Conservation (phyloP, 805 yeast genomes). For the Kodamaea jinghongensis region DNA sequence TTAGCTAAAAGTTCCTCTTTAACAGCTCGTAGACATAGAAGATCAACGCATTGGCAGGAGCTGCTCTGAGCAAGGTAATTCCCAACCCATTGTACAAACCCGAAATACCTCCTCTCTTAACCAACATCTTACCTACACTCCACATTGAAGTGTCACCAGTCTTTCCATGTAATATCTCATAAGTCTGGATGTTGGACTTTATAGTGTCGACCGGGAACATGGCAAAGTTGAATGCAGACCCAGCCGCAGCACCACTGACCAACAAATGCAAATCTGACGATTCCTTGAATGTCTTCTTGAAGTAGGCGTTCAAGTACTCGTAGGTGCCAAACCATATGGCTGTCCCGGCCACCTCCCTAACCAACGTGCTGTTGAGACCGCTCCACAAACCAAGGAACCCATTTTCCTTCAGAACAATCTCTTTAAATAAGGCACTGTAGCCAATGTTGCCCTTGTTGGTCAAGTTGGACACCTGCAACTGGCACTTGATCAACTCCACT, state of each 20-base stretch:
- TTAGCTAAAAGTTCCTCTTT: constrained; percentile 29
- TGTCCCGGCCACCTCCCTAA: constrained; percentile 86
- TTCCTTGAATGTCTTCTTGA: constrained; percentile 26
- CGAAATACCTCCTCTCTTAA: constrained; percentile 53
- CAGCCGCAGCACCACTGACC: constrained; percentile 83
- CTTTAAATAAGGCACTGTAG: constrained; percentile 28
- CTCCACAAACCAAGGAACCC: constrained; percentile 82
- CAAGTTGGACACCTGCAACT: constrained; percentile 64
- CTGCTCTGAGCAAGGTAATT: constrained; percentile 74
- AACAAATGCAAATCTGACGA: constrained; percentile 50
- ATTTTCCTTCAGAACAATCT: constrained; percentile 38
- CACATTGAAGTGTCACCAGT: background rate
- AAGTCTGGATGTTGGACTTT: constrained; percentile 81
- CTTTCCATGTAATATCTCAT: constrained; percentile 24
- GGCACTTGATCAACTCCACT: constrained; percentile 86
- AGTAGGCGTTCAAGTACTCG: constrained; percentile 48
- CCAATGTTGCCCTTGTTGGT: constrained; percentile 22
- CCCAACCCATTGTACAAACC: constrained; percentile 85
- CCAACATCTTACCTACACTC: constrained; percentile 5
- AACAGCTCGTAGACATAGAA: constrained; percentile 75
- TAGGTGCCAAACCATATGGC: constrained; percentile 94
- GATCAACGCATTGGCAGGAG: constrained; percentile 87
- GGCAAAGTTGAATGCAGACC: constrained; percentile 74
- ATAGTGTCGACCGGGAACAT: constrained; percentile 89
- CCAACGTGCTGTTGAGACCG: constrained; percentile 78